These are phyloP conservation scores for Penicillium nordicum DNA, from an alignment of 2,329 filamentous ascomycete genomes.

Conservation along the genomic window DNA sequence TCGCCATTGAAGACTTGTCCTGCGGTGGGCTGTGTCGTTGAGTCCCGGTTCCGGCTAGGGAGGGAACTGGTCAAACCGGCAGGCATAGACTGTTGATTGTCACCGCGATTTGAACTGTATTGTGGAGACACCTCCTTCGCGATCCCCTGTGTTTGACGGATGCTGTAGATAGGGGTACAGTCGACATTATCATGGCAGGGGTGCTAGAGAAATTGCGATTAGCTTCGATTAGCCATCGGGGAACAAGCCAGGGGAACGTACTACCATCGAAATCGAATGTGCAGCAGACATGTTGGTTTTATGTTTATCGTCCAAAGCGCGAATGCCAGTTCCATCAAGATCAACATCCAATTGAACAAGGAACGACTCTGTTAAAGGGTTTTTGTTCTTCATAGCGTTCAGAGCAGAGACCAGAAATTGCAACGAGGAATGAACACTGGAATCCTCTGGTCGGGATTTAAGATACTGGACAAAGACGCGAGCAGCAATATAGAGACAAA, in stretches of 20 bases:
- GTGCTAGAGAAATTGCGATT: constrained; percentile 10
- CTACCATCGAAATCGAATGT: constrained; percentile 13
- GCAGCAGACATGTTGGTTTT: constrained; percentile 3
- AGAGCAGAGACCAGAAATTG: constrained; percentile 88
- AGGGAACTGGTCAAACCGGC: constrained; percentile 20
- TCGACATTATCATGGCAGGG: constrained; percentile 11
- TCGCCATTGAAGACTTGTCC: neutral
- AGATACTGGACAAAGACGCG: constrained; percentile 94
- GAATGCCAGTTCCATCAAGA: constrained; percentile 58
- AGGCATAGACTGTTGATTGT: constrained; percentile 3
- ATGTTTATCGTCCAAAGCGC: constrained; percentile 19
- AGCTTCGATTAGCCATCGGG: neutral
- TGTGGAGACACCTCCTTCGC: neutral
- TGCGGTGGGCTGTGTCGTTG: neutral
- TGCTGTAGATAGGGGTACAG: constrained; percentile 7
- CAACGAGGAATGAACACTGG: constrained; percentile 73
- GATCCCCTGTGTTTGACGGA: constrained; percentile 8
- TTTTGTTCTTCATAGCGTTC: constrained; percentile 81
- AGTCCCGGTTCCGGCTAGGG: constrained; percentile 25
- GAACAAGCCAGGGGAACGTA: constrained; percentile 2
- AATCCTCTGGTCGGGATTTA: constrained; percentile 85
- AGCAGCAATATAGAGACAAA: constrained; percentile 93
- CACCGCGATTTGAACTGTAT: neutral
- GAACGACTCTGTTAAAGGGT: constrained; percentile 91
- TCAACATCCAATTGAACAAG: constrained; percentile 91